Percentiles rank a stretch among this genome's conserved stretches.
phyloP scores from a whole-genome alignment of 2,329 filamentous ascomycete genomes.

The Calonectria crousiana region DNA sequence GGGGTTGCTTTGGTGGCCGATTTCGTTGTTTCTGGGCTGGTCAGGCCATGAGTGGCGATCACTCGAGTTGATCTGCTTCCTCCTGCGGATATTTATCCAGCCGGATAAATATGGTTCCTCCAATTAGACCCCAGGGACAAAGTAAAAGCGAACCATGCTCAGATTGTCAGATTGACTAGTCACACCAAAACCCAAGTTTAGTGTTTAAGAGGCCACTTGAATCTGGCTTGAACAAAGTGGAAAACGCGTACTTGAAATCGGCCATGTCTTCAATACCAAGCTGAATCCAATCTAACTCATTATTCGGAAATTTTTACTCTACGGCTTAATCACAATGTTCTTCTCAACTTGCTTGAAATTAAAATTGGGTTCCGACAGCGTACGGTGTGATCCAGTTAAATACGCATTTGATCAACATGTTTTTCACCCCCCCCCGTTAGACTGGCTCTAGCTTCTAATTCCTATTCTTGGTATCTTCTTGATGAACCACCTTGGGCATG shows the following conservation, averaged over 20 bases:
- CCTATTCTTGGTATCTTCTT: not conserved
- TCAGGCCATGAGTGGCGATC: not conserved
- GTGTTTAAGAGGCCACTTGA: not conserved
- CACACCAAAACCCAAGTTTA: not conserved
- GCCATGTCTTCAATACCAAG: not conserved
- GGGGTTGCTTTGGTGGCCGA: not conserved
- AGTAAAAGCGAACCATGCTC: too few relatives aligned
- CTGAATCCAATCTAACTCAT: not conserved
- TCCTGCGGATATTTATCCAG: not conserved
- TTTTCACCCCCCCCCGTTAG: not conserved
- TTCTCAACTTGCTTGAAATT: not conserved
- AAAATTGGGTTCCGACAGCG: not conserved
- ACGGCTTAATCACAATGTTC: not conserved
- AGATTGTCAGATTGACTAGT: not conserved
- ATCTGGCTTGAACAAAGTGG: not conserved
- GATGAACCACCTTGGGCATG: not conserved
- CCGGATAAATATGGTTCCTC: conserved; percentile 1
- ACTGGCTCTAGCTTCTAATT: not conserved
- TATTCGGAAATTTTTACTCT: not conserved
- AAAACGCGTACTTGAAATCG: not conserved
- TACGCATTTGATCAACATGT: not conserved
- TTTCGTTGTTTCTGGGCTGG: not conserved
- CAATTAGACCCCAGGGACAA: not conserved
- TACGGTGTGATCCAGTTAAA: not conserved
- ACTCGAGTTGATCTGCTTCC: not conserved